A percentile compares a stretch with the other conserved stretches of the same genome.
Conservation (phyloP, 306 rosid species). For the Cicer bijugum region DNA sequence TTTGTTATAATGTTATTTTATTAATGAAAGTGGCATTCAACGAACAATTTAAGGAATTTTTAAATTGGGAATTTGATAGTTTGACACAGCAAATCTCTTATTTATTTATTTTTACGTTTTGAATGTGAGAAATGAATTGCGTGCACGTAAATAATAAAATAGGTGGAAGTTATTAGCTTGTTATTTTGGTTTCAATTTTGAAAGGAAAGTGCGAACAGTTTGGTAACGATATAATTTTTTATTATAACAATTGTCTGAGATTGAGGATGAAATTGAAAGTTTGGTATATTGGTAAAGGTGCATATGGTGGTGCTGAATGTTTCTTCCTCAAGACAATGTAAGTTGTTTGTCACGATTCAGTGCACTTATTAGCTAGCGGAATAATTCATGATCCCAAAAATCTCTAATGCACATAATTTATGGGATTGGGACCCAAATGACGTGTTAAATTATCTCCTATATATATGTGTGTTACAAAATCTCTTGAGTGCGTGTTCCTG, state of each 20-base stretch:
- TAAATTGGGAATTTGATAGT: neutral
- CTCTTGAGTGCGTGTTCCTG: neutral
- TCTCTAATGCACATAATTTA: neutral
- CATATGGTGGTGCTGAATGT: neutral
- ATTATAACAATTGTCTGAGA: neutral
- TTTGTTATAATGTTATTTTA: neutral
- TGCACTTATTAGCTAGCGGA: neutral
- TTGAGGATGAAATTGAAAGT: neutral
- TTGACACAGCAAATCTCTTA: neutral
- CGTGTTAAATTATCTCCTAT: constrained; percentile 2
- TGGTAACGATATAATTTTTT: neutral
- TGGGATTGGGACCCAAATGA: constrained; percentile 37
- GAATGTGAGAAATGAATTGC: neutral
- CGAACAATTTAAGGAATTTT: neutral
- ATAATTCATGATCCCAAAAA: neutral
- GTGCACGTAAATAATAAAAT: constrained; percentile 12
- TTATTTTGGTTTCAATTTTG: neutral
- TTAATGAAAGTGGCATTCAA: neutral
- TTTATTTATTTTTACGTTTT: neutral
- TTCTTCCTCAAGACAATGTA: neutral
- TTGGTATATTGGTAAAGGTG: neutral
- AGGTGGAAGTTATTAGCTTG: neutral
- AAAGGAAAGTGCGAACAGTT: neutral
- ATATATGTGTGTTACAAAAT: neutral
- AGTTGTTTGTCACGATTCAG: neutral